Percentiles rank a stretch among this genome's conserved stretches.
Evolutionary conservation across 371 early-diverging fungal species (phyloP).

Genomic region (Rhizomucor miehei): DNA sequence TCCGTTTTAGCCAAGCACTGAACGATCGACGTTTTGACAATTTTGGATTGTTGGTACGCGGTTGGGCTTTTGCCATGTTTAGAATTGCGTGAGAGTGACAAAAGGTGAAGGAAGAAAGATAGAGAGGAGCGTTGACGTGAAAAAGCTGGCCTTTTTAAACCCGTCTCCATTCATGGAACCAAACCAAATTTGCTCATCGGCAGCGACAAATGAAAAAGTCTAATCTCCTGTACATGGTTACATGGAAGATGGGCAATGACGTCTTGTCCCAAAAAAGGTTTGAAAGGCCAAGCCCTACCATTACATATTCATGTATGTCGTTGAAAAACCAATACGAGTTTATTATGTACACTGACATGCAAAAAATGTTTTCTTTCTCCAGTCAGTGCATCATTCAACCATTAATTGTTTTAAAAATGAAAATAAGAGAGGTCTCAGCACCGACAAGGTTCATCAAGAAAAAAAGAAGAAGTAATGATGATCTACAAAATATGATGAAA

Average conservation of each 20-base stretch:
- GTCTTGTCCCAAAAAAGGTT: too few relatives aligned
- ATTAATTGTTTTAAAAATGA: slow-evolving; percentile 4
- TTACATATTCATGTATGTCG: too few relatives aligned
- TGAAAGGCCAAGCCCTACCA: too few relatives aligned
- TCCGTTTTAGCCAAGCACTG: slow-evolving; percentile 7
- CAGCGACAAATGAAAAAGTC: too few relatives aligned
- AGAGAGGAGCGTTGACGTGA: neutral
- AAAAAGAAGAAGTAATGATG: slow-evolving; percentile 10
- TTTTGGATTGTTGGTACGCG: neutral
- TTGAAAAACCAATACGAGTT: too few relatives aligned
- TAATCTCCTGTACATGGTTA: too few relatives aligned
- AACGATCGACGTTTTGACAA: slow-evolving; percentile 3
- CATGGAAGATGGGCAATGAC: too few relatives aligned
- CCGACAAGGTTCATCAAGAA: slow-evolving; percentile 39
- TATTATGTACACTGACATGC: slow-evolving; percentile 11
- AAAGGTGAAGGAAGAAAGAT: neutral
- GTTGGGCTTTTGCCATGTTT: neutral
- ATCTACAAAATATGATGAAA: neutral
- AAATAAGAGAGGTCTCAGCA: slow-evolving; percentile 29
- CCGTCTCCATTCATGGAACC: too few relatives aligned
- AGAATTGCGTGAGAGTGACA: neutral
- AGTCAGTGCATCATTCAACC: slow-evolving; percentile 38
- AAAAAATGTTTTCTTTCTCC: slow-evolving; percentile 24
- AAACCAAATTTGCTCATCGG: too few relatives aligned
- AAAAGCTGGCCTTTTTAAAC: too few relatives aligned